These are phyloP conservation scores for Saccharomyces hybrid DNA, from an alignment of 1,139 yeast species.

Conservation along the genomic window DNA sequence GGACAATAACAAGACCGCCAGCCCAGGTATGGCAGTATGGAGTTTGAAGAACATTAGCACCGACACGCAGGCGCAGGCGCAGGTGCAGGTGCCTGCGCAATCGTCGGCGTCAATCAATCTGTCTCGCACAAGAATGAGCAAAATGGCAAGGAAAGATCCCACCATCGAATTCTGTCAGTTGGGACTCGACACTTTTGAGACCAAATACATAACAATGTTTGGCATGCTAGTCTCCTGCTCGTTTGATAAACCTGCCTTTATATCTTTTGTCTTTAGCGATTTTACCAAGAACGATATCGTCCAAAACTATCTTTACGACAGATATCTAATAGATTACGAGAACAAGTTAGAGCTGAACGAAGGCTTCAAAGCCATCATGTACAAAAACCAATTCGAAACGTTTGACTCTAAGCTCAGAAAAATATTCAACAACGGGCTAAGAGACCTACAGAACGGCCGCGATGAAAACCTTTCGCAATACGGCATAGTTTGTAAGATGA, in stretches of 20 bases:
- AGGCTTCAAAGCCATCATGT: conserved; percentile 17
- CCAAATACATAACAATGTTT: conserved; percentile 13
- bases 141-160: conserved; percentile 8
- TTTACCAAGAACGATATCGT: conserved; percentile 13
- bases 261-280: conserved; percentile 20
- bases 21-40: neutral
- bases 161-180: conserved; percentile 12
- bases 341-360: conserved; percentile 10
- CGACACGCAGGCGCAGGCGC: neutral
- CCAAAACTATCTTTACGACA: conserved; percentile 20
- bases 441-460: conserved; percentile 11
- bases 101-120: neutral
- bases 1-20: neutral
- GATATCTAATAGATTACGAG: conserved; percentile 12
- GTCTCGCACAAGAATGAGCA: neutral
- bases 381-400: conserved; percentile 11
- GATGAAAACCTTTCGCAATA: conserved; percentile 17
- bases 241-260: conserved; percentile 11
- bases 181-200: conserved; percentile 4
- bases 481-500: conserved; percentile 24
- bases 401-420: conserved; percentile 10
- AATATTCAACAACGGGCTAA: conserved; percentile 7
- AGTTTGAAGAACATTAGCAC: neutral
- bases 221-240: conserved; percentile 17
- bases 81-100: neutral